Base-by-base conservation (phyloP, 2,329 filamentous ascomycete species). In the Hypoxylon sp. region DNA sequence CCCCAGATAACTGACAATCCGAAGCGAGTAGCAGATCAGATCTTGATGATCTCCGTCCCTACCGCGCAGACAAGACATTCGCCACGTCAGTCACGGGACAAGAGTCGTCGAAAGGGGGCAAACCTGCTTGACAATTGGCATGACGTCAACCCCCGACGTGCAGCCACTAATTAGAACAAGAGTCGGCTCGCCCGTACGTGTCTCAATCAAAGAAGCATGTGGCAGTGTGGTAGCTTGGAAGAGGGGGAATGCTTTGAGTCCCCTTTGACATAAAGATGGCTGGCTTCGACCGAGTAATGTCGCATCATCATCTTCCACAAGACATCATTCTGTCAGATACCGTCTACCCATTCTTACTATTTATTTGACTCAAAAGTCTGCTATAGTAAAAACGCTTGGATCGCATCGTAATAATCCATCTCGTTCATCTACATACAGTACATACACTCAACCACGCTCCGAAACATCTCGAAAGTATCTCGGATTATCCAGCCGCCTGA, bases 51-150 rank as follows among this genome's bases (percentile, higher is more conserved):
- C n/a, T n/a, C n/a, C n/a, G n/a, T n/a, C n/a, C n/a, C n/a, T n/a
- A n/a, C n/a, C n/a, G n/a, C n/a, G n/a, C n/a, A n/a, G n/a, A n/a
- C n/a, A n/a, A n/a, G 33, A 60, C 42, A 38, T 64, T 68, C 44
- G 66, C 66, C 66, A 68, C 63, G 66, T 66, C 54, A 58, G 30
- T 63, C 63, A 60, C 53, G 33, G 33, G 42, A 50, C 30, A 46
- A 2, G 33, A 26, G 36, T 16, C 24, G 46, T 44, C 33, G 24
- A 54, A 48, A 65, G 62, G 57, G 52, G 30, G 28, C 44, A 66
- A 68, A 63, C 66, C 62, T 66, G 66, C 45, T 68, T 58, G 55
- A 55, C 63, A 68, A 53, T 28, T 65, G 64, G 44, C 59, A 66
- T 68, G 66, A 68, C 66, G 66, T 68, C 66, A 68, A n/a, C 30